Evolutionary conservation across 1,139 yeast species (phyloP).

Genomic region (Meyerozyma guilliermondii): DNA sequence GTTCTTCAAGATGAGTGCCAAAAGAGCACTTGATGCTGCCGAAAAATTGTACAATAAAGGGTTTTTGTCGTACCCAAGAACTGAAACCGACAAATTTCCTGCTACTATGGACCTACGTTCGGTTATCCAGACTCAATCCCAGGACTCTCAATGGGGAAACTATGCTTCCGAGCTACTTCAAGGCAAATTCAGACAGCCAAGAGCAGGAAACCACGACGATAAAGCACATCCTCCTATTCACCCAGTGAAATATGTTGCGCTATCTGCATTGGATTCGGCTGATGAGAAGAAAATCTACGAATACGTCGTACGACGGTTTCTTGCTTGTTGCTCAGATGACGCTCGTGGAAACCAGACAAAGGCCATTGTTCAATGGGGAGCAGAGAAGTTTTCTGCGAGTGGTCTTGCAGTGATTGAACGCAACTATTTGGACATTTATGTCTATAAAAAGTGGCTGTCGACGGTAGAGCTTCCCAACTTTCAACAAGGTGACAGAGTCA

Average conservation of each 20-base stretch:
- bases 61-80: constrained; percentile 90
- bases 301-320: constrained; percentile 76
- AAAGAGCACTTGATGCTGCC: constrained; percentile 75
- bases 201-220: constrained; percentile 82
- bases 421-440: constrained; percentile 77
- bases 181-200: constrained; percentile 51
- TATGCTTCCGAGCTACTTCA: constrained; percentile 33
- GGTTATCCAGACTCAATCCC: constrained; percentile 56
- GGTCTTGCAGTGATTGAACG: constrained; percentile 70
- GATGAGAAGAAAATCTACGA: constrained; percentile 76
- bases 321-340: constrained; percentile 90
- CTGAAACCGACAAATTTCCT: constrained; percentile 92
- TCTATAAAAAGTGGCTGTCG: constrained; percentile 76
- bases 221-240: constrained; percentile 99
- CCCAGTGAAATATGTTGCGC: constrained; percentile 57
- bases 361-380: constrained; percentile 69
- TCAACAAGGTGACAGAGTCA: constrained; percentile 49
- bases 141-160: constrained; percentile 44
- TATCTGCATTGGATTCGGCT: constrained; percentile 28
- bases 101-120: constrained; percentile 61
- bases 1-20: constrained; percentile 74
- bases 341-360: constrained; percentile 74
- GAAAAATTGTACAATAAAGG: constrained; percentile 85
- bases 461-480: constrained; percentile 64
- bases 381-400: constrained; percentile 61